Evolutionary conservation across 371 early-diverging fungal species (phyloP).

Genomic region (Apophysomyces elegans): DNA sequence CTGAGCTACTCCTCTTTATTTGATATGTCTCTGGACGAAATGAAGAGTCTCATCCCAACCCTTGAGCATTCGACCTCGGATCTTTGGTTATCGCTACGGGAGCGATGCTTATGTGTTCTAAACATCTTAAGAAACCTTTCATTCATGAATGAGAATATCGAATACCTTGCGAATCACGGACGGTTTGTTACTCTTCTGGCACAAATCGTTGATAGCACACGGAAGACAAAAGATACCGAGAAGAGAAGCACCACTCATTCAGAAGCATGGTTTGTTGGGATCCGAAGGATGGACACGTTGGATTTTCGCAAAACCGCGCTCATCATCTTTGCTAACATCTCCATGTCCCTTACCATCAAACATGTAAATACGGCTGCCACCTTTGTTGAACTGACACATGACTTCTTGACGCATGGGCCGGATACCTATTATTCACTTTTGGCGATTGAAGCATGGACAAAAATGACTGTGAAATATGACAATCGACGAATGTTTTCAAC

Average conservation of each 20-base stretch:
- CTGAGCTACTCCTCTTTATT: conserved; percentile 54
- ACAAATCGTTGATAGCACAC: conserved; percentile 23
- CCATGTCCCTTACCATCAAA: conserved; percentile 42
- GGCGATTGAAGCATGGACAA: conserved; percentile 61
- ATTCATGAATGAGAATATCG: conserved; percentile 64
- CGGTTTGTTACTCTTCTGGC: conserved; percentile 55
- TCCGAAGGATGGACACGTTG: conserved; percentile 56
- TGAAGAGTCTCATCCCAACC: conserved; percentile 55
- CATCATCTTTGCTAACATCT: conserved; percentile 57
- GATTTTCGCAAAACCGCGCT: conserved; percentile 63
- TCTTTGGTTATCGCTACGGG: conserved; percentile 48
- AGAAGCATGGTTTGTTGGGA: conserved; percentile 49
- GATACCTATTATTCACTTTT: conserved; percentile 64
- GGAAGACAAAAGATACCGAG: conserved; percentile 16
- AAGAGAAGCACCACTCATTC: conserved; percentile 25
- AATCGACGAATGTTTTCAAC: conserved; percentile 53
- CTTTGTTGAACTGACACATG: conserved; percentile 50
- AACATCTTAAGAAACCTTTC: conserved; percentile 69
- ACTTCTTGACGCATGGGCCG: conserved; percentile 56
- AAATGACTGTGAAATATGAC: conserved; percentile 60
- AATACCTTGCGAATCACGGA: conserved; percentile 57
- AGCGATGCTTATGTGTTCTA: conserved; percentile 52
- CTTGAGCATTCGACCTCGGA: conserved; percentile 48
- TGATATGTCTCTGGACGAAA: conserved; percentile 61
- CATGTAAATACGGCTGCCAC: conserved; percentile 40